Evolutionary conservation across 2,329 filamentous ascomycete species (phyloP).

Genomic region (Stylonectria norvegica): DNA sequence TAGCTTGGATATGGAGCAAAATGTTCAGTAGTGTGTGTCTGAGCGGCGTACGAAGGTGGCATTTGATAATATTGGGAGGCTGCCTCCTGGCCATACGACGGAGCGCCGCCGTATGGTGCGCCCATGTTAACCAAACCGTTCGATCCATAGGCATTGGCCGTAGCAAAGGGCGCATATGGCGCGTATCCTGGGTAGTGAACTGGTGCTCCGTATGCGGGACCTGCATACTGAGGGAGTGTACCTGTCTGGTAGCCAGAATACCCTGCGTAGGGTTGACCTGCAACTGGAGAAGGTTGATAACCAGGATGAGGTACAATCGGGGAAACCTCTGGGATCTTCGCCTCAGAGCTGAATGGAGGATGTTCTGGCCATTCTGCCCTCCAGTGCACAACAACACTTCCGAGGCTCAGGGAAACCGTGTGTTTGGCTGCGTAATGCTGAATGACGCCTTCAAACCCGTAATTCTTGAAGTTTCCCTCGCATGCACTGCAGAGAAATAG

Average conservation of each 20-base stretch:
- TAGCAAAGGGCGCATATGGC: constrained; percentile 8
- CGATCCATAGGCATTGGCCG: constrained; percentile 5
- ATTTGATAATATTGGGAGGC: constrained; percentile 13
- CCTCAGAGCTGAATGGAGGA: constrained; percentile 67
- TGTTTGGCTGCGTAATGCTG: constrained; percentile 85
- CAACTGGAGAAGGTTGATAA: constrained; percentile 3
- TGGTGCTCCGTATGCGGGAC: constrained; percentile 14
- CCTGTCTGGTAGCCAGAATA: constrained; percentile 13
- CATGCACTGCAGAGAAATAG: constrained; percentile 74
- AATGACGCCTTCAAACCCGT: constrained; percentile 73
- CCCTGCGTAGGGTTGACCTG: constrained; percentile 3
- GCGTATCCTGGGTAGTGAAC: constrained; percentile 8
- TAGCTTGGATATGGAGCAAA: constrained; percentile 6
- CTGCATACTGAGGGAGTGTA: constrained; percentile 12
- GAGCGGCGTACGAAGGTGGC: constrained; percentile 4
- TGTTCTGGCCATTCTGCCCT: constrained; percentile 74
- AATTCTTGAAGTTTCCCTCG: constrained; percentile 61
- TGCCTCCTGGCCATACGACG: constrained; percentile 13
- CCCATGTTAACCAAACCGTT: too few relatives aligned
- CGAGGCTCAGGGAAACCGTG: constrained; percentile 64
- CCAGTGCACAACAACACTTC: constrained; percentile 74
- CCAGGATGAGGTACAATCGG: constrained; percentile 2
- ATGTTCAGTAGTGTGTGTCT: constrained; percentile 5
- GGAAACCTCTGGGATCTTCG: constrained; percentile 34
- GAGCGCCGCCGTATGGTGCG: constrained; percentile 12